Evolutionary conservation across 2,329 filamentous ascomycete genomes (phyloP).

Genomic region (Neonectria coccinea): DNA sequence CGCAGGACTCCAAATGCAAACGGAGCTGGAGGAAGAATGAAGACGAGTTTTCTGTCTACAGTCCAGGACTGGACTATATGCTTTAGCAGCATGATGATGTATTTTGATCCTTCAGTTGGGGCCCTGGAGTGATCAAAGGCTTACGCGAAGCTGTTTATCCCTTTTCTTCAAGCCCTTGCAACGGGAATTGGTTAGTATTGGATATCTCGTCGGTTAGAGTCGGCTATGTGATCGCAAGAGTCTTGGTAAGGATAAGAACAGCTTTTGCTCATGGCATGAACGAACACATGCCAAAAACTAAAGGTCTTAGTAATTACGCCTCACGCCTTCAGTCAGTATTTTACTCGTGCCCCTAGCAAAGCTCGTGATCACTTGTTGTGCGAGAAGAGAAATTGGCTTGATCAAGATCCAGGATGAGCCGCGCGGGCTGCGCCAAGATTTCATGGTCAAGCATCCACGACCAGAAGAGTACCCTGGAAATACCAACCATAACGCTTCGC

Average conservation of each 20-base stretch:
- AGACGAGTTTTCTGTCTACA: not conserved
- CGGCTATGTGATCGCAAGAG: slow-evolving; percentile 1
- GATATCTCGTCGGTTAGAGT: slow-evolving; percentile 2
- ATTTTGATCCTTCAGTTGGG: not conserved
- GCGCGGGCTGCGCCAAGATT: slow-evolving; percentile 20
- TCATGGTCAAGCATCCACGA: slow-evolving; percentile 7
- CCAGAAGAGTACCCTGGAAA: not conserved
- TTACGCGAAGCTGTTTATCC: not conserved
- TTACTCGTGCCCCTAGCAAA: no score
- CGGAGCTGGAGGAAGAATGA: slow-evolving; percentile 61
- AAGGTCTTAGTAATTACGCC: no score
- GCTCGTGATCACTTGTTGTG: not conserved
- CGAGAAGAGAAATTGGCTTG: slow-evolving; percentile 8
- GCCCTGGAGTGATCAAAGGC: not conserved
- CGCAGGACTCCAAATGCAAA: slow-evolving; percentile 63
- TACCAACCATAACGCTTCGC: slow-evolving; percentile 2
- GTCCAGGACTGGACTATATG: not conserved
- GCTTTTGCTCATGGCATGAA: no score
- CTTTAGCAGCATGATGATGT: not conserved
- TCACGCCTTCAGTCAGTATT: no score
- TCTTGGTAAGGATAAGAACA: no score
- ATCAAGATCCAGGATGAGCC: slow-evolving; percentile 13
- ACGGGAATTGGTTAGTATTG: not conserved
- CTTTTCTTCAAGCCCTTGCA: not conserved
- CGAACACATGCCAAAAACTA: no score